Percentiles rank a stretch among this genome's conserved stretches.
phyloP scores from a whole-genome alignment of 352 stramenopile species.

The Phytophthora constricta region DNA sequence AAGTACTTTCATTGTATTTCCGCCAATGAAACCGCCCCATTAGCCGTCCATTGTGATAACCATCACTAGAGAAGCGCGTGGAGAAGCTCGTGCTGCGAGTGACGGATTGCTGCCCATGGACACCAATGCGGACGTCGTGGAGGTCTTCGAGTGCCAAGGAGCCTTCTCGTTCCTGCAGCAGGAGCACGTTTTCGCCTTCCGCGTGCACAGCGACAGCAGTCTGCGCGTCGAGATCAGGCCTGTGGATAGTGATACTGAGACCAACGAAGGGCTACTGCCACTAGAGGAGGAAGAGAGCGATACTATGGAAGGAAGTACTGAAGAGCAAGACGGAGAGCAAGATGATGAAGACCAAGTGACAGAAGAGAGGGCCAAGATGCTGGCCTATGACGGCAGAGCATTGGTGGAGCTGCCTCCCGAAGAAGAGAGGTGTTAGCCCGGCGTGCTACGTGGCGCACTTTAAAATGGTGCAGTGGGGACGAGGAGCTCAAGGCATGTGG shows the following conservation, averaged over 20 bases:
- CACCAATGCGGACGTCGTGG: conserved; percentile 7
- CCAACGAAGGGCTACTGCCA: background rate
- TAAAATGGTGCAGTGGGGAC: conserved; percentile 53
- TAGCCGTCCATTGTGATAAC: background rate
- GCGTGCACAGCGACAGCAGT: conserved; percentile 42
- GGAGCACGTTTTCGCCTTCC: conserved; percentile 42
- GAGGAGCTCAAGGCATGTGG: conserved; percentile 29
- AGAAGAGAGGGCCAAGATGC: conserved; percentile 24
- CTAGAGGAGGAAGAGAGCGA: background rate
- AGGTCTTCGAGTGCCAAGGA: conserved; percentile 54
- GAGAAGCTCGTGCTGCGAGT: background rate
- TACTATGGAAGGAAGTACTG: background rate
- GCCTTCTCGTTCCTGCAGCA: conserved; percentile 40
- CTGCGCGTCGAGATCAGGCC: conserved; percentile 36
- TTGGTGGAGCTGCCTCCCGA: conserved; percentile 29
- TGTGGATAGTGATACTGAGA: conserved; percentile 25
- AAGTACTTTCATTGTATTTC: background rate
- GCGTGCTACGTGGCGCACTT: conserved; percentile 51
- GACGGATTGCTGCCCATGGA: conserved; percentile 1
- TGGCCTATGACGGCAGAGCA: conserved; percentile 41
- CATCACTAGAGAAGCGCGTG: background rate
- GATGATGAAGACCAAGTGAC: conserved; percentile 10
- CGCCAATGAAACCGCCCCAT: conserved; percentile 14
- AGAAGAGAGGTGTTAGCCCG: conserved; percentile 1
- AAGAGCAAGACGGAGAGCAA: background rate